phyloP scores from a whole-genome alignment of 1,284 basidiomycete genomes.

The Phellinidium pouzarii region DNA sequence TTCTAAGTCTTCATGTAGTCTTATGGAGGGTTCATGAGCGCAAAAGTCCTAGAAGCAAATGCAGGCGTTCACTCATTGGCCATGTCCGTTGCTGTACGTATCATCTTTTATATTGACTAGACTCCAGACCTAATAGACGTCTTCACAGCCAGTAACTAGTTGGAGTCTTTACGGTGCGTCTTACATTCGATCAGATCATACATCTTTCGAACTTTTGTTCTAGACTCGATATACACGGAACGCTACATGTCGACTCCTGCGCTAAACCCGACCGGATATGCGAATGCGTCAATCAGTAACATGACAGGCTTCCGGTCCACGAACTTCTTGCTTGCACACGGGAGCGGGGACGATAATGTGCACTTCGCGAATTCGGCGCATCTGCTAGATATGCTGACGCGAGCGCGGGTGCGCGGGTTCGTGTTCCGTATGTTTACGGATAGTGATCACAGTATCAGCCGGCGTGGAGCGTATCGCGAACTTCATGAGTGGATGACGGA shows the following conservation, averaged over 20 bases:
- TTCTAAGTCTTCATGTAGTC: slow-evolving; percentile 42
- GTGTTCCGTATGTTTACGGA: slow-evolving; percentile 96
- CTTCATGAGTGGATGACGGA: slow-evolving; percentile 81
- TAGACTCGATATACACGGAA: slow-evolving; percentile 89
- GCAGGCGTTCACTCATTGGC: slow-evolving; percentile 83
- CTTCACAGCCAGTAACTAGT: slow-evolving; percentile 67
- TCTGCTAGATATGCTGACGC: slow-evolving; percentile 87
- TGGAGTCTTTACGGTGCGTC: slow-evolving; percentile 77
- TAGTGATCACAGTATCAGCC: slow-evolving; percentile 75
- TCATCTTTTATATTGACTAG: no score
- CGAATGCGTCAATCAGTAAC: slow-evolving; percentile 77
- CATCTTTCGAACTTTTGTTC: slow-evolving; percentile 11
- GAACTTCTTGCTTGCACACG: slow-evolving; percentile 85
- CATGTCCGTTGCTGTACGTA: slow-evolving; percentile 80
- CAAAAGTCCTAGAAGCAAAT: slow-evolving; percentile 84
- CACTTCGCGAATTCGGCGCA: slow-evolving; percentile 90
- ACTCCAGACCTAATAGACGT: neutral
- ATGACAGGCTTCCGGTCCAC: slow-evolving; percentile 77
- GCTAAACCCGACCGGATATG: slow-evolving; percentile 77
- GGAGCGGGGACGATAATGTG: slow-evolving; percentile 91
- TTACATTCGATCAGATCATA: neutral
- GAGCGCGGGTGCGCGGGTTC: slow-evolving; percentile 68
- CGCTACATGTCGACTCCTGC: slow-evolving; percentile 90
- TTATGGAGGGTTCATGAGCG: slow-evolving; percentile 90
- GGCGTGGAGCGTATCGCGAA: slow-evolving; percentile 75